Evolutionary conservation across 495 filamentous ascomycete genomes (phyloP), one percentile per base, ranked within the genome.

Genomic region (Monascus purpureus): DNA sequence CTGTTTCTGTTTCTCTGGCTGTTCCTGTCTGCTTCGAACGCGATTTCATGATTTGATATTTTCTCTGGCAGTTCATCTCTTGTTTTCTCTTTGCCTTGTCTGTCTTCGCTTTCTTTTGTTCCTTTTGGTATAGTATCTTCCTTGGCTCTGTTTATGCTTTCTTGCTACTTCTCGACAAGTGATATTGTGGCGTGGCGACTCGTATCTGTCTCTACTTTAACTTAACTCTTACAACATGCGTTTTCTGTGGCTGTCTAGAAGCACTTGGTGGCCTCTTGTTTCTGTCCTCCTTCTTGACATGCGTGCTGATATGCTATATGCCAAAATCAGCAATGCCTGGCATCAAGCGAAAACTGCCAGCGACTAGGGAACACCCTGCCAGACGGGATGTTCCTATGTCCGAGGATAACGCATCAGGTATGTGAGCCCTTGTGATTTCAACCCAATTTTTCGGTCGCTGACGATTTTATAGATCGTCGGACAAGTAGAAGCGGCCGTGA

Each of bases 321-420:
- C 6, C n/a, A 12, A 12, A 12, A 4, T 9, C 12, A 40, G 30
- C 16, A 31, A 30, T 32, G 28, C n/a, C 15, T 29, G 18, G 8
- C 24, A 38, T 45, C 26, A 52, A 52, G 31, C 44, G 48, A 25
- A 43, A 43, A 19, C 24, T 40, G 25, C 42, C 45, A 25, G 38
- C 45, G 23, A 26, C 36, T 25, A 36, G 38, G 31, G 40, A 33
- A 26, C 36, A 39, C 17, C 17, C 43, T 22, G 19, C 32, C 31
- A 28, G 33, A 8, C 20, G 20, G 20, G 20, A 22, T 22, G 9
- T 9, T 17, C 37, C n/a, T n/a, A n/a, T n/a, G 2, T 37, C 41
- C 28, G 32, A 34, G 17, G 28, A 30, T 23, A 36, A 31, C 26
- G 22, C 35, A 9, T 27, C 37, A 13, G 28, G 20, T 24, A 26